phyloP scores from a whole-genome alignment of 129 eudicot species.

The Arctium minus region DNA sequence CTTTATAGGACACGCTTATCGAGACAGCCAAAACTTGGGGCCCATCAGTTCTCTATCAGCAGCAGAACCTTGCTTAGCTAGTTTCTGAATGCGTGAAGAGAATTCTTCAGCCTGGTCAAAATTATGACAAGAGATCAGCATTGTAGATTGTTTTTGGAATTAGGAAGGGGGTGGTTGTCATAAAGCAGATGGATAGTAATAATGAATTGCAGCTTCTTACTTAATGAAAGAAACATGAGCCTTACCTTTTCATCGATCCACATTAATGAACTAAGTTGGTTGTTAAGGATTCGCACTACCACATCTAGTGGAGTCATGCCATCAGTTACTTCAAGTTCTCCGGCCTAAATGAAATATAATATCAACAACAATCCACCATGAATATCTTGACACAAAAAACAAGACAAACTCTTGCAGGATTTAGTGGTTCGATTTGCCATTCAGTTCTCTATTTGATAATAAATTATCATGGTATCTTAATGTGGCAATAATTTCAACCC shows the following conservation, averaged over 20 bases:
- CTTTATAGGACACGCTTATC: constrained; percentile 16
- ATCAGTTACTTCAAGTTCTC: constrained; percentile 82
- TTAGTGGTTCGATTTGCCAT: not conserved
- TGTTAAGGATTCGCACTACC: constrained; percentile 85
- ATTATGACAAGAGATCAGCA: constrained; percentile 13
- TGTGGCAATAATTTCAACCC: too few species aligned
- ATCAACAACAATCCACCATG: constrained; percentile 9
- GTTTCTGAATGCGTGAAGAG: constrained; percentile 76
- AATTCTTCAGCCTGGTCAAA: constrained; percentile 80
- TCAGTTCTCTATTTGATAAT: not conserved
- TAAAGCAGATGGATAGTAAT: not conserved
- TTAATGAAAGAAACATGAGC: not conserved
- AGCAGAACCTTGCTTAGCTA: constrained; percentile 81
- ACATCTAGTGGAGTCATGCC: constrained; percentile 90
- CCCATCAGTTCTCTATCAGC: constrained; percentile 62
- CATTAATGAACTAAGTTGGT: constrained; percentile 86
- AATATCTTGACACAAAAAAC: not conserved
- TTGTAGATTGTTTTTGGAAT: not conserved
- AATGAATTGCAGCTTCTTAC: not conserved
- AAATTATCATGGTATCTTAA: too few species aligned
- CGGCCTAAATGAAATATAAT: constrained; percentile 47
- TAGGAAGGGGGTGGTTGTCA: not conserved
- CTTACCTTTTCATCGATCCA: constrained; percentile 97
- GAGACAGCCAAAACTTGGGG: constrained; percentile 68
- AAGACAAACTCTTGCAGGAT: not conserved